phyloP scores from a whole-genome alignment of 73 alveolate genomes.

The Tetrahymena thermophila region DNA sequence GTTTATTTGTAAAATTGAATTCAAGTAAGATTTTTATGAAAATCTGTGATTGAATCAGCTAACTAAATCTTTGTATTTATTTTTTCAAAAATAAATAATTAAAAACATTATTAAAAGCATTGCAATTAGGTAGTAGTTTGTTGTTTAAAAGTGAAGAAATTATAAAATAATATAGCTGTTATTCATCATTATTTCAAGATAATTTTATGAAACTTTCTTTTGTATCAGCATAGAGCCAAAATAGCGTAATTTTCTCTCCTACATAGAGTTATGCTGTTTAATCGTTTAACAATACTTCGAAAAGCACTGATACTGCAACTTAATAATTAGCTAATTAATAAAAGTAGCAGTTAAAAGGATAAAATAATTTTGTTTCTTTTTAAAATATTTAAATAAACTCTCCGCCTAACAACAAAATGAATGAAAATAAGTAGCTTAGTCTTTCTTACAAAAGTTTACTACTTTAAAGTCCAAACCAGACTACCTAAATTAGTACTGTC shows the following conservation, averaged over 20 bases:
- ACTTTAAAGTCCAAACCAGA: background rate
- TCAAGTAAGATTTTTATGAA: background rate
- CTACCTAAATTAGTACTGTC: background rate
- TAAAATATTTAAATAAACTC: background rate
- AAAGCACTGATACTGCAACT: background rate
- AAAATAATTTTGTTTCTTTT: background rate
- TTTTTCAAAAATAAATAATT: too few species aligned
- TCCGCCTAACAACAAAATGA: background rate
- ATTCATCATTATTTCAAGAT: background rate
- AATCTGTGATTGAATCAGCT: background rate
- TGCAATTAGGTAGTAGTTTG: background rate
- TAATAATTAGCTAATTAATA: background rate
- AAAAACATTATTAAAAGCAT: background rate
- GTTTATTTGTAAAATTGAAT: background rate
- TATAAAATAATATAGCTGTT: background rate
- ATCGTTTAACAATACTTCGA: background rate
- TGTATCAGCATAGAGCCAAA: background rate
- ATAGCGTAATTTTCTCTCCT: background rate
- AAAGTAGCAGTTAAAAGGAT: background rate
- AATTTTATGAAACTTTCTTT: background rate
- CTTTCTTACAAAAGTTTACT: background rate
- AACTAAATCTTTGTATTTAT: background rate
- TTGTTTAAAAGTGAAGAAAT: background rate
- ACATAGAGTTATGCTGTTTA: background rate
- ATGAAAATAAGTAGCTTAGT: background rate